phyloP scores from a whole-genome alignment of 176 grass and related monocot genomes.

The Lolium multiflorum region DNA sequence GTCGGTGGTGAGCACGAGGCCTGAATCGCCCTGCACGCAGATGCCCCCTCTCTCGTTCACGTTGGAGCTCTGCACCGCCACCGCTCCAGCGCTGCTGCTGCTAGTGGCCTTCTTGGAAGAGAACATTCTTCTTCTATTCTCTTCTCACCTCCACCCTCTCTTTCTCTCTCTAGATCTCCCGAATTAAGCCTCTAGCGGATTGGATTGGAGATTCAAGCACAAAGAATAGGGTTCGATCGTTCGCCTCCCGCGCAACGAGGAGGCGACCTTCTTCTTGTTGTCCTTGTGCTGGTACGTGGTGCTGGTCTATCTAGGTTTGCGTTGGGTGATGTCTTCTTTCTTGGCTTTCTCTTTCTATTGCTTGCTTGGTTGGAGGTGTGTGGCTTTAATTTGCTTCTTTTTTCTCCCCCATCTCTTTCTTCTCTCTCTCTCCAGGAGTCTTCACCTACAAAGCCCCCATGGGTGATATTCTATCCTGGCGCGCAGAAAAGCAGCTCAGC shows the following conservation, averaged over 20 bases:
- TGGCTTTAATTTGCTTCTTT: conserved; percentile 43
- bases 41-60: conserved; percentile 59
- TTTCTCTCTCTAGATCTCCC: conserved; percentile 46
- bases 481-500: conserved; percentile 41
- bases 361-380: conserved; percentile 23
- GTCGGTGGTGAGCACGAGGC: conserved; percentile 95
- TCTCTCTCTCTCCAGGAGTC: conserved; percentile 48
- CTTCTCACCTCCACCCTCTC: background rate
- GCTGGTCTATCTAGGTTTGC: conserved; percentile 26
- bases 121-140: conserved; percentile 76
- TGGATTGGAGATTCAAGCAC: conserved; percentile 97
- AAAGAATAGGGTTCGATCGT: conserved; percentile 94
- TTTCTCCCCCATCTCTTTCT: background rate
- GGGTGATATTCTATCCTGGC: conserved; percentile 72
- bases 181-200: conserved; percentile 22
- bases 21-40: conserved; percentile 78
- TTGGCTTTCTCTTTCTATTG: conserved; percentile 32
- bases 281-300: background rate
- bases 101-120: conserved; percentile 80
- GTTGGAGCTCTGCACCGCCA: conserved; percentile 61
- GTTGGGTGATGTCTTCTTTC: conserved; percentile 33
- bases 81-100: conserved; percentile 31
- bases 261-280: conserved; percentile 22
- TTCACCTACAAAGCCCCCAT: conserved; percentile 56
- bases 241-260: conserved; percentile 34